A percentile compares a stretch with the other conserved stretches of the same genome.
These are phyloP conservation scores for Phtheirospermum japonicum DNA, from an alignment of 257 asterid species.

Conservation along the genomic window DNA sequence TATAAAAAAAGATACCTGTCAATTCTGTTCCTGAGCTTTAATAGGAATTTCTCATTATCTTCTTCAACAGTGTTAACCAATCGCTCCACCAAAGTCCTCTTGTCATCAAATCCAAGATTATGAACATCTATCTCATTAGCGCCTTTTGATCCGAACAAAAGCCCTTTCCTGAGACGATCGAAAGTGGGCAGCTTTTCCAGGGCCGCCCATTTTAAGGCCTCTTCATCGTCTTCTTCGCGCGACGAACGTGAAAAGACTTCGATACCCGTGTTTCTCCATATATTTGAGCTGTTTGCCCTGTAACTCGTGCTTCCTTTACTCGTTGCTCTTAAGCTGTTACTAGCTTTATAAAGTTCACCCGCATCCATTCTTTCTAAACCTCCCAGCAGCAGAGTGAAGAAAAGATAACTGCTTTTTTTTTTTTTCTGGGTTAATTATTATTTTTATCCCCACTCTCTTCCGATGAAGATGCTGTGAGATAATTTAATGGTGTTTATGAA, in stretches of 20 bases:
- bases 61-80: background rate
- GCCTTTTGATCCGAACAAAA: background rate
- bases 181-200: slow-evolving; percentile 1
- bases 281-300: background rate
- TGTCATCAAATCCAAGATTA: background rate
- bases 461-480: too few species aligned
- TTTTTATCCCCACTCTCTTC: too few species aligned
- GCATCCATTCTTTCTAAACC: too few species aligned
- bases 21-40: background rate
- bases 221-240: background rate
- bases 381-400: too few species aligned
- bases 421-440: too few species aligned
- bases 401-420: too few species aligned
- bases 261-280: background rate
- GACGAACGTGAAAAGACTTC: background rate
- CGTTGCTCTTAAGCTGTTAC: too few species aligned
- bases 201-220: background rate
- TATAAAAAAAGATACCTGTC: too few species aligned
- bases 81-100: background rate
- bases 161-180: background rate
- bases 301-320: too few species aligned
- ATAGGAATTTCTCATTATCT: background rate
- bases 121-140: background rate
- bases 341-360: too few species aligned
- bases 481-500: too few species aligned